Percentiles rank a stretch among this genome's conserved stretches.
Evolutionary conservation across 2,329 filamentous ascomycete species (phyloP).

Genomic region (Aspergillus sergii): DNA sequence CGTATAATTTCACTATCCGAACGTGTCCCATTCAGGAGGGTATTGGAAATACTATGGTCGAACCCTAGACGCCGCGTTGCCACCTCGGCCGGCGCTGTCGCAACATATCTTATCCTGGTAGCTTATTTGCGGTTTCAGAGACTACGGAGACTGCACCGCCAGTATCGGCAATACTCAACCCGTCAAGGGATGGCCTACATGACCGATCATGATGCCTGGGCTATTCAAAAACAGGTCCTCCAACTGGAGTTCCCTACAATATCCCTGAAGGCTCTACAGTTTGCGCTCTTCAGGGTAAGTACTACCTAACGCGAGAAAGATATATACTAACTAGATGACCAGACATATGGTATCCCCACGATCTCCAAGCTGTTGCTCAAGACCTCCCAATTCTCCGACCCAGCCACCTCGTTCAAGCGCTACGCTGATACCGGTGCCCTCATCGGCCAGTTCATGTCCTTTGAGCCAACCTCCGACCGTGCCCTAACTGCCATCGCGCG

Average conservation of each 20-base stretch:
- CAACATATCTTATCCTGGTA: constrained; percentile 26
- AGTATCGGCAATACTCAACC: constrained; percentile 45
- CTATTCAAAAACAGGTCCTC: constrained; percentile 50
- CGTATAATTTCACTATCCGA: neutral
- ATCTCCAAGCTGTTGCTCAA: constrained; percentile 54
- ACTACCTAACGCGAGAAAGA: too few species aligned
- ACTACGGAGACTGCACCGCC: constrained; percentile 38
- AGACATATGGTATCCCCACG: constrained; percentile 60
- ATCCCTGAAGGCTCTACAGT: constrained; percentile 54
- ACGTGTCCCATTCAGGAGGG: constrained; percentile 5
- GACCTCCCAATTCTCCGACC: constrained; percentile 52
- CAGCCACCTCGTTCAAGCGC: constrained; percentile 53
- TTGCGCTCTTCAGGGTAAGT: constrained; percentile 59
- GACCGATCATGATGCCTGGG: constrained; percentile 56
- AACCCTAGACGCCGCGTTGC: constrained; percentile 10
- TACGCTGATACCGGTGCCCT: constrained; percentile 56
- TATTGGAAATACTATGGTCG: constrained; percentile 8
- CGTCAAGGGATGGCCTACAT: constrained; percentile 50
- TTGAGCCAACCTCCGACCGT: constrained; percentile 48
- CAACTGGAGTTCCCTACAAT: constrained; percentile 59
- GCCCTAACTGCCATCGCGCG: constrained; percentile 58
- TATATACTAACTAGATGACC: neutral
- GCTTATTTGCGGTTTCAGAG: constrained; percentile 31
- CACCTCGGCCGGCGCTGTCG: constrained; percentile 5
- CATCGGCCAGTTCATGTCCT: constrained; percentile 51